These are phyloP conservation scores for Globisporangium emineosum DNA, from an alignment of 352 stramenopile genomes.

Conservation along the genomic window DNA sequence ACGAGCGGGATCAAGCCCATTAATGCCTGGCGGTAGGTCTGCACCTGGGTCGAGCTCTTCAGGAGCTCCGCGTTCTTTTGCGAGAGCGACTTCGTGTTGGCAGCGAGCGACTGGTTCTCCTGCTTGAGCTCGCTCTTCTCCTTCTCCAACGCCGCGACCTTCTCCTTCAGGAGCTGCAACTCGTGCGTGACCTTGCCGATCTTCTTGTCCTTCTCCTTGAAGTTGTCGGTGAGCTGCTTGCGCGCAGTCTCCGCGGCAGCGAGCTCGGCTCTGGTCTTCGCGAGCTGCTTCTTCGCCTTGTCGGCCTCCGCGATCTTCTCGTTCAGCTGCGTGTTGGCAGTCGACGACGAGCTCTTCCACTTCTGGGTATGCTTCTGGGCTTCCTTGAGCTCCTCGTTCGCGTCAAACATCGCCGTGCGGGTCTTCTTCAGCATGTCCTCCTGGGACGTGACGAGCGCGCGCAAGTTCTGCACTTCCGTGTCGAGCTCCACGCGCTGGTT, in stretches of 20 bases:
- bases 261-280: slow-evolving; percentile 44
- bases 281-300: slow-evolving; percentile 61
- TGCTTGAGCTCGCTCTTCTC: slow-evolving; percentile 21
- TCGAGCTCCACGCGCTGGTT: slow-evolving; percentile 28
- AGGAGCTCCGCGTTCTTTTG: slow-evolving; percentile 39
- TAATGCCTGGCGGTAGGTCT: slow-evolving; percentile 57
- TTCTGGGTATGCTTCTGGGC: slow-evolving; percentile 57
- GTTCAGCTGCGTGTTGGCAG: slow-evolving; percentile 52
- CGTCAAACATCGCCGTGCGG: slow-evolving; percentile 55
- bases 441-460: slow-evolving; percentile 34
- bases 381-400: slow-evolving; percentile 80
- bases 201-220: slow-evolving; percentile 73
- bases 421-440: slow-evolving; percentile 75
- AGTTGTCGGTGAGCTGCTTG: slow-evolving; percentile 46
- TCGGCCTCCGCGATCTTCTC: slow-evolving; percentile 71
- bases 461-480: slow-evolving; percentile 42
- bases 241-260: slow-evolving; percentile 36
- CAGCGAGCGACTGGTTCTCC: slow-evolving; percentile 21
- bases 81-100: slow-evolving; percentile 34
- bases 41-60: slow-evolving; percentile 45
- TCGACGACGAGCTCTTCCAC: slow-evolving; percentile 70
- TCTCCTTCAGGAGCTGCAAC: slow-evolving; percentile 41
- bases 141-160: slow-evolving; percentile 27
- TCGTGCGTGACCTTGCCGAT: slow-evolving; percentile 58
- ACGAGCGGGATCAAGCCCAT: slow-evolving; percentile 52